Conservation (phyloP, 2,329 filamentous ascomycete genomes). For the Colletotrichum lupini region DNA sequence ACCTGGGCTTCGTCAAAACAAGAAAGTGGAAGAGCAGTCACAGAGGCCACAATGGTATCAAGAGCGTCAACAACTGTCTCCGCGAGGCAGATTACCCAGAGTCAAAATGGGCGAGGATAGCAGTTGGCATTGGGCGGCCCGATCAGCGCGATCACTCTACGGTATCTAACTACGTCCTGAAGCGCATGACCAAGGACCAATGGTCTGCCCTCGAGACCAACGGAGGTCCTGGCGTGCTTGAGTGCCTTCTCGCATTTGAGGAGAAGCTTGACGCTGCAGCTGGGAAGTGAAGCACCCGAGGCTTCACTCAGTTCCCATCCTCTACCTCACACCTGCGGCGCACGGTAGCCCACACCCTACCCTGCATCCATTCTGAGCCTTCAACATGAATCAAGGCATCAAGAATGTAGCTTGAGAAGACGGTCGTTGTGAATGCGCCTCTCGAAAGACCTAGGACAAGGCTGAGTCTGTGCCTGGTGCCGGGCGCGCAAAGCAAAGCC, state of each 20-base stretch:
- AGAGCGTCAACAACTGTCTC: slow-evolving; percentile 69
- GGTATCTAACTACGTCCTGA: slow-evolving; percentile 83
- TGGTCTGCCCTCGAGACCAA: slow-evolving; percentile 61
- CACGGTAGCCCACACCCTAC: background rate
- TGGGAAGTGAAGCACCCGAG: background rate
- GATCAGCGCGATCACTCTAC: slow-evolving; percentile 71
- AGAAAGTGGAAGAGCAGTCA: slow-evolving; percentile 72
- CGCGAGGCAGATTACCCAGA: slow-evolving; percentile 51
- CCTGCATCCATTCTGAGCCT: background rate
- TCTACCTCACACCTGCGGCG: background rate
- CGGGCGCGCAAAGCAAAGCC: background rate
- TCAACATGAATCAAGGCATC: too few relatives aligned
- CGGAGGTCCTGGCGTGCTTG: slow-evolving; percentile 63
- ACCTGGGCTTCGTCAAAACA: slow-evolving; percentile 74
- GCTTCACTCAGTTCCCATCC: background rate
- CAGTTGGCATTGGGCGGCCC: slow-evolving; percentile 90
- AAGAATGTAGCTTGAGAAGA: background rate
- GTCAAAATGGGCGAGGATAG: slow-evolving; percentile 69
- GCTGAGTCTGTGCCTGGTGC: background rate
- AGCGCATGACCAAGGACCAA: slow-evolving; percentile 68
- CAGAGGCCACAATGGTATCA: slow-evolving; percentile 80
- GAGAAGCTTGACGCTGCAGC: slow-evolving; percentile 38
- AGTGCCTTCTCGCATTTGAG: slow-evolving; percentile 60
- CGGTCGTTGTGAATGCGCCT: background rate
- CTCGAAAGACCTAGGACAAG: background rate